Base-by-base conservation (phyloP, 2,329 filamentous ascomycete species). In the Aspergillus quadricinctus region DNA sequence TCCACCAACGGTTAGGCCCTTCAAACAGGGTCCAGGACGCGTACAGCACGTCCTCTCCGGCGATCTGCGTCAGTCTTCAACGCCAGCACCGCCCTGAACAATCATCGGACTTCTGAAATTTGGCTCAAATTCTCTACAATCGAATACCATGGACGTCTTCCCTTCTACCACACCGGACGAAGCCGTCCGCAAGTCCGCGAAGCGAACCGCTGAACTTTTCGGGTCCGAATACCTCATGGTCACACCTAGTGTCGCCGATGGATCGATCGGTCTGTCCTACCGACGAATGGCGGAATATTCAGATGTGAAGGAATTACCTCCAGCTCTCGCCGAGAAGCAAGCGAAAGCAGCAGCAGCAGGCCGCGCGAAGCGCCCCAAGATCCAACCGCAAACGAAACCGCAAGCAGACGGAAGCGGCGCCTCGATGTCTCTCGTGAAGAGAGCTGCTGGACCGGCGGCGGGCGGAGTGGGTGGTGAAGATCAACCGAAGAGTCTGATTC, bases 241-340 rank as follows among this genome's bases (percentile, higher is more conserved):
- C 56, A 68, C 74, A 43, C 70, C 77, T 27, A 75, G 78, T 29
- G 75, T 78, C 37, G 65, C 66, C 53, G 70, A 72, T 54, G 74
- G 72, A 27, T 74, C 75, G 31, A 77, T 78, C 58, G 72, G 74
- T 31, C 65, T 75, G 25, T 78, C 75, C 43, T 79, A 78, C 65
- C 70, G 76, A 61, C 66, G 75, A 57, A 77, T 76, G 69, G 69
- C 68, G 55, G 92, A 97, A 77, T 97, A 96, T 74, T 83, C 86
- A 64, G 80, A 87, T 67, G 87, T 94, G 23, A 84, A 86, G 69
- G 87, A 88, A 60, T 81, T 97, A 3, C 92, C 92, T 5, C 84
- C 88, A 23, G 84, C 84, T 1, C 81, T 97, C 21, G 89, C 89
- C 37, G 87, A 89, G 23, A 94, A 92, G 71, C 88, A 92, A 72